Conservation (phyloP, 164 flowering plant genomes). For the Magnolia kwangsiensis region DNA sequence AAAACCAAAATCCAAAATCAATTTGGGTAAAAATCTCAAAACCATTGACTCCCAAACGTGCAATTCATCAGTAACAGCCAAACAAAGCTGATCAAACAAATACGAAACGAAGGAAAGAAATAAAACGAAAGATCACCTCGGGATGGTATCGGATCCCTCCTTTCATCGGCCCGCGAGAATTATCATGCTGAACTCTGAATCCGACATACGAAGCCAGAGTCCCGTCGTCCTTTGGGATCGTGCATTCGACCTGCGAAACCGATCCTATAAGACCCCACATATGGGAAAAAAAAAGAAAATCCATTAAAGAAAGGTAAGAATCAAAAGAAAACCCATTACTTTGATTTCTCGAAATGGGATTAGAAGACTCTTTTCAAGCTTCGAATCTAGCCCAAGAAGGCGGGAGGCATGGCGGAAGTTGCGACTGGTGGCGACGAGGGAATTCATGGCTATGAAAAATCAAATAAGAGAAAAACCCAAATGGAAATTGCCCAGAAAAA, state of each 20-base stretch:
- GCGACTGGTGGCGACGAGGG: conserved; percentile 69
- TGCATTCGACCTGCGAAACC: conserved; percentile 76
- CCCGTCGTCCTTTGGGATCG: conserved; percentile 92
- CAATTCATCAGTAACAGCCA: too few species aligned
- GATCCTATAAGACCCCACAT: conserved; percentile 2
- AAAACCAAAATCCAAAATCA: too few species aligned
- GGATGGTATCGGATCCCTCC: conserved; percentile 81
- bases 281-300: not conserved
- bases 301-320: not conserved
- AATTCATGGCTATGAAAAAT: conserved; percentile 41
- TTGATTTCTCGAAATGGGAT: conserved; percentile 79
- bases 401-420: conserved; percentile 63
- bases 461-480: not conserved
- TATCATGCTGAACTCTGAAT: conserved; percentile 14
- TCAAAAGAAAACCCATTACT: conserved; percentile 22
- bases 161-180: conserved; percentile 5
- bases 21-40: too few species aligned
- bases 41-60: too few species aligned
- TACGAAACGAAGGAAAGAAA: not conserved
- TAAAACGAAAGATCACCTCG: conserved; percentile 43
- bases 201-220: conserved; percentile 24
- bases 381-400: conserved; percentile 67
- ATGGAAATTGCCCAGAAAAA: not conserved
- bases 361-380: conserved; percentile 62
- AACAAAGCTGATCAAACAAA: not conserved